Conservation (phyloP, 768 basidiomycete genomes). For the Podaxis mareebaensis region DNA sequence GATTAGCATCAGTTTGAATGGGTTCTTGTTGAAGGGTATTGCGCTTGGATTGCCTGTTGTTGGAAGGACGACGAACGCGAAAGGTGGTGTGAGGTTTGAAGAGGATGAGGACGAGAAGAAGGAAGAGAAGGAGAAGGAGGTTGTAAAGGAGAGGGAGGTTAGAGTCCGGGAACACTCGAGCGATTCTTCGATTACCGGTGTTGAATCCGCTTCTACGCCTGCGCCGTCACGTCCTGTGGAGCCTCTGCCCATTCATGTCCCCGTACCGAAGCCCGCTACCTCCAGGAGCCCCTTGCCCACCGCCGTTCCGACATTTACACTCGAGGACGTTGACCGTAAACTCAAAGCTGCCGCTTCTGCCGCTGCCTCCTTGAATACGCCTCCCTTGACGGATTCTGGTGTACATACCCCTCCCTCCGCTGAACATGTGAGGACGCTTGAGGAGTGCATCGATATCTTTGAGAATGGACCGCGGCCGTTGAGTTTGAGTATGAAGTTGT, state of each 20-base stretch:
- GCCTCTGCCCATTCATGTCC: slow-evolving; percentile 3
- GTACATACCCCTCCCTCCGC: slow-evolving; percentile 4
- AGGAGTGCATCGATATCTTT: slow-evolving; percentile 80
- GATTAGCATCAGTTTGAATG: slow-evolving; percentile 87
- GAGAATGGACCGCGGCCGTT: slow-evolving; percentile 70
- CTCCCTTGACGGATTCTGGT: slow-evolving; percentile 14
- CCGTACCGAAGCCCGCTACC: slow-evolving; percentile 8
- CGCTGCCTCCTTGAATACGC: slow-evolving; percentile 3
- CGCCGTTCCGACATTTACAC: slow-evolving; percentile 42
- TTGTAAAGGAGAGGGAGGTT: slow-evolving; percentile 7
- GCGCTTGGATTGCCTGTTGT: slow-evolving; percentile 50
- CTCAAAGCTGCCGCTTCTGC: slow-evolving; percentile 32
- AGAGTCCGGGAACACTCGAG: neutral
- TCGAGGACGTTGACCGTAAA: slow-evolving; percentile 58
- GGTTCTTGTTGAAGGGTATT: slow-evolving; percentile 88
- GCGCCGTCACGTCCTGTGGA: neutral
- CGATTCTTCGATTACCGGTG: neutral
- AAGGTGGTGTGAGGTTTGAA: slow-evolving; percentile 31
- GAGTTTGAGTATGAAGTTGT: slow-evolving; percentile 51
- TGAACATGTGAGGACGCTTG: slow-evolving; percentile 52
- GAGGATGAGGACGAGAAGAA: slow-evolving; percentile 27
- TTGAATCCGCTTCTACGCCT: neutral
- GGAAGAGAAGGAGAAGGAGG: slow-evolving; percentile 15
- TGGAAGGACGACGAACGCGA: slow-evolving; percentile 21
- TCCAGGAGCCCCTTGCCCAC: slow-evolving; percentile 18